Base-by-base conservation (phyloP, 768 basidiomycete species). In the Phanerochaete carnosa region DNA sequence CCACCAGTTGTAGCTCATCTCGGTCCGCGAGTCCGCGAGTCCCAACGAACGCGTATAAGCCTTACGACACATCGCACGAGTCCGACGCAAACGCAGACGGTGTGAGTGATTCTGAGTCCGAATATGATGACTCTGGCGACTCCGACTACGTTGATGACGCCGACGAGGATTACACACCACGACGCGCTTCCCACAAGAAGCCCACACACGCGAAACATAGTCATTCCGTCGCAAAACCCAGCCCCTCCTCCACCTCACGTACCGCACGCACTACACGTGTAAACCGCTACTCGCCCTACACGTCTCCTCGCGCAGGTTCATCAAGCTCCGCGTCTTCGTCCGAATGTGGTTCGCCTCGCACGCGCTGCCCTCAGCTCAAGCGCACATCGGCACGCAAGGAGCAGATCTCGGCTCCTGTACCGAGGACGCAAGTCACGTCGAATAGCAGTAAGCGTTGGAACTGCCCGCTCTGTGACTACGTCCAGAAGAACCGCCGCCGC, bases 391-490 rank as follows among this genome's bases (percentile, higher is more conserved):
- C 56, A 28, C 46, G 45, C 19, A 46, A 33, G 26, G 19, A 32
- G 45, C 45, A 46, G 45, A 2, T 57, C 12, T 45, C 32, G 15
- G 5, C 39, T 4, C 16, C 8, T 19, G 39, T 4, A 43, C 39
- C 11, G 19, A 8, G 28, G 26, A 8, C 29, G 2, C 12, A 45
- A 15, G 1, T 11, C 25, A 28, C 4, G 30, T 6, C 25, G 12
- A 46, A 25, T 15, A 25, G 33, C 11, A 11, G 35, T 13, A 26
- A 28, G 23, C n/a, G 35, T 15, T 55, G 33, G 54, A n/a, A 11
- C 19, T 63, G 62, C 53, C 62, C 60, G 28, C 51, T 55, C 60
- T 69, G 68, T 62, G 19, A 2, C 16, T 64, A 60, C 56, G 55
- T 50, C 32, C 62, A 62, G 64, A 1, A 2, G 29, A 60, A 59